phyloP scores from a whole-genome alignment of 257 asterid genomes.

The Fraxinus quadrangulata region DNA sequence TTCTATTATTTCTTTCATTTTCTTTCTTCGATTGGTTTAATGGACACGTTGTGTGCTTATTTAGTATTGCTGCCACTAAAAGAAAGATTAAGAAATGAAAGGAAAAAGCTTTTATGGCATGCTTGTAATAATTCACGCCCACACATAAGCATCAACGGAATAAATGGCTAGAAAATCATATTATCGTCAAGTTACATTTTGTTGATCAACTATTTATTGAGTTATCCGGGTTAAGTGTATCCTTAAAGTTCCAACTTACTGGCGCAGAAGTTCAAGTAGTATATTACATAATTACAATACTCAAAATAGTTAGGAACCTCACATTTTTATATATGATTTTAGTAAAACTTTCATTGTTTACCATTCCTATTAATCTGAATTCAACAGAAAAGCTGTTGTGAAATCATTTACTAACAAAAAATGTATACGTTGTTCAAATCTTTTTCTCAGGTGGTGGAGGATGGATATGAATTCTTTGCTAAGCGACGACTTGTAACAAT shows the following conservation, averaged over 20 bases:
- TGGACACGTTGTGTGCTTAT: too few relatives aligned
- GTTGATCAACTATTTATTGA: background rate
- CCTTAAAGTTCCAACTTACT: background rate
- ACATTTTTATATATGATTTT: background rate
- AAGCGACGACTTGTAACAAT: constrained; percentile 67
- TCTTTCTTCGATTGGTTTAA: background rate
- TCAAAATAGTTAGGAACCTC: background rate
- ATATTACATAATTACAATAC: background rate
- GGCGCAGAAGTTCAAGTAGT: background rate
- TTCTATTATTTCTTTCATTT: background rate
- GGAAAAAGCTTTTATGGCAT: background rate
- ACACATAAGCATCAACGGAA: background rate
- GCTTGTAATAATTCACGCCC: background rate
- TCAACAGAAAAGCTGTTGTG: too few relatives aligned
- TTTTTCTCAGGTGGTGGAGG: constrained; percentile 70
- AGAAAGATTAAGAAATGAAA: background rate
- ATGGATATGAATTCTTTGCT: constrained; percentile 81
- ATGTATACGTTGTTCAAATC: background rate
- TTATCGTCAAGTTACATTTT: background rate
- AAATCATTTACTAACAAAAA: constrained; percentile 9
- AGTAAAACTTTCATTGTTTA: background rate
- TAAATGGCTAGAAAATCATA: background rate
- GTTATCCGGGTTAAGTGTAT: background rate
- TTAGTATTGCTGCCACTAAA: too few relatives aligned
- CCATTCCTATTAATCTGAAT: background rate